phyloP scores from a whole-genome alignment of 768 basidiomycete genomes.

The Wakefieldia striispora region DNA sequence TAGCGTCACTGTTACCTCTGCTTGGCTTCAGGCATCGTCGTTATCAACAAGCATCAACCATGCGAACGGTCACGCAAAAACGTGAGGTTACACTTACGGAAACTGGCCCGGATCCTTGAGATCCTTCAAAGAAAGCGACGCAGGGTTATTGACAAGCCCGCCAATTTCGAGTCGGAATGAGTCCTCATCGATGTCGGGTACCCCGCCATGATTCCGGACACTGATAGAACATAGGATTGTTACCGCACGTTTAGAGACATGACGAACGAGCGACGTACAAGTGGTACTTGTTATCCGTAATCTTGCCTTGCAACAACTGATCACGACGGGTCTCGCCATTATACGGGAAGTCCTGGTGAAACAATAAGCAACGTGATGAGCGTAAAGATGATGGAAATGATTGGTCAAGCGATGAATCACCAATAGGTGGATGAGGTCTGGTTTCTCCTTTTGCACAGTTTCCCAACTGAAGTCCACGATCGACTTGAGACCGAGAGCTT shows the following conservation, averaged over 20 bases:
- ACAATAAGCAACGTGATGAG: no score
- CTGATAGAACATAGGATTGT: conserved; percentile 22
- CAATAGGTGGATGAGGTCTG: conserved; percentile 47
- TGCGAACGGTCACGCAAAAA: no score
- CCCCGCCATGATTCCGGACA: conserved; percentile 53
- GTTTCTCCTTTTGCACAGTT: conserved; percentile 49
- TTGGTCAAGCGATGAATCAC: neutral
- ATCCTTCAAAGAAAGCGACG: conserved; percentile 45
- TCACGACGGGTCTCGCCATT: conserved; percentile 50
- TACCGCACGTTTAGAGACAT: neutral
- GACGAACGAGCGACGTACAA: conserved; percentile 37
- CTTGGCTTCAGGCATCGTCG: conserved; percentile 32
- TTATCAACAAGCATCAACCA: no score
- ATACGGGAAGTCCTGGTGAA: conserved; percentile 46
- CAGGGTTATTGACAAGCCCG: conserved; percentile 46
- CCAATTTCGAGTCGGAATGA: conserved; percentile 49
- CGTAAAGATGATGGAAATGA: no score
- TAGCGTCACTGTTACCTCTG: conserved; percentile 49
- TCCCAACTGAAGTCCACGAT: conserved; percentile 54
- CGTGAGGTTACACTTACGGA: conserved; percentile 36
- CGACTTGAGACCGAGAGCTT: conserved; percentile 43
- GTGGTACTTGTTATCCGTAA: conserved; percentile 49
- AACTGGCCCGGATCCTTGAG: conserved; percentile 46
- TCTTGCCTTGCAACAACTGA: conserved; percentile 42
- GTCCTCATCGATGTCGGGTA: conserved; percentile 49